These are phyloP conservation scores for Thielaviopsis cerberus DNA, from an alignment of 2,329 filamentous ascomycete species.

Conservation along the genomic window DNA sequence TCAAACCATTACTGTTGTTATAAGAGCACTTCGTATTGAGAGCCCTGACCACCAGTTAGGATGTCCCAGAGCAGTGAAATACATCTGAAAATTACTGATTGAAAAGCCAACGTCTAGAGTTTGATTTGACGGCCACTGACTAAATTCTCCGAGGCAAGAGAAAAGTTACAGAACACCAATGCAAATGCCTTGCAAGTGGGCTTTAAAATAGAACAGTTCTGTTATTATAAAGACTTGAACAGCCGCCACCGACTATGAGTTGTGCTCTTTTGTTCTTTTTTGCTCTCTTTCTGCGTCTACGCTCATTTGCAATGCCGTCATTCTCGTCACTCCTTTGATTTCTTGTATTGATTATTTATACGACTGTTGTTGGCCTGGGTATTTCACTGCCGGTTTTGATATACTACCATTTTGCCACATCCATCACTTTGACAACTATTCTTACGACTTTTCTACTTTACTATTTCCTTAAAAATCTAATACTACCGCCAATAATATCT, in stretches of 20 bases:
- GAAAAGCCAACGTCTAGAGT: not conserved
- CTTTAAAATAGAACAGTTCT: not conserved
- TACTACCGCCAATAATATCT: too few relatives aligned
- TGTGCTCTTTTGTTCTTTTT: not conserved
- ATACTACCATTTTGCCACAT: not conserved
- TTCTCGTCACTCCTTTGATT: not conserved
- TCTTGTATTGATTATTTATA: not conserved
- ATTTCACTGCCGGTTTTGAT: not conserved
- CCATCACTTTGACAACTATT: too few relatives aligned
- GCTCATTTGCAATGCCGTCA: not conserved
- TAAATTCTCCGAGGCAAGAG: slow-evolving; percentile 2
- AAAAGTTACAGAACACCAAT: not conserved
- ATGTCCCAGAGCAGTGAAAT: too few relatives aligned
- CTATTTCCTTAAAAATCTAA: too few relatives aligned
- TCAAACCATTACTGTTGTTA: too few relatives aligned
- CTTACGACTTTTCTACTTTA: not conserved
- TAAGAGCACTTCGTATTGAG: too few relatives aligned
- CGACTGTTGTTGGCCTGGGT: not conserved
- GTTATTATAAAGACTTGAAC: not conserved
- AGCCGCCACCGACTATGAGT: not conserved
- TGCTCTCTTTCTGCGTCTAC: not conserved
- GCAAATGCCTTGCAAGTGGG: not conserved
- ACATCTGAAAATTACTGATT: not conserved
- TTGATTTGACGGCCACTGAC: not conserved
- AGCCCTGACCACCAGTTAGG: too few relatives aligned